Base-by-base conservation (phyloP, 306 rosid genomes). In the Vigna hirtella region DNA sequence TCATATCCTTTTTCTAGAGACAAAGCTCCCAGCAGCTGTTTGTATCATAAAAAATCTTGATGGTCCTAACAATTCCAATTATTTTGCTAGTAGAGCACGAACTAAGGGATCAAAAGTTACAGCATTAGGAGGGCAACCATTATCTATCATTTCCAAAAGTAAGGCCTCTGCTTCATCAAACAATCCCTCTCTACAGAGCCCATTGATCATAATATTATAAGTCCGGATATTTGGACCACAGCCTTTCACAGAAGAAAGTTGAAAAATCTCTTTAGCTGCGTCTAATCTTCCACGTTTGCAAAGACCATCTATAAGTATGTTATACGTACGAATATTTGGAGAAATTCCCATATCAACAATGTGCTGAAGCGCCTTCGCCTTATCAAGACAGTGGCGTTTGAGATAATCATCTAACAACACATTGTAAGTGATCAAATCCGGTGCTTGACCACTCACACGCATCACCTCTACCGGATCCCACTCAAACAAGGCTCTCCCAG, bases 341-440 rank as follows among this genome's bases (percentile, higher is more conserved):
- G 66, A 81, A 76, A 81, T 36, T 9, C 81, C 81, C 5, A 51
- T 49, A 18, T 74, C 67, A 69, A 75, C 71, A 40, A 75, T 40
- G 72, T 76, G 85, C 32, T 59, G 66, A 76, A 76, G 69, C 2
- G 61, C 85, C 69, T 38, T 34, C 40, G 73, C 85, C 77, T 76
- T 69, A 59, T 81, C 85, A 69, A 81, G 6, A 17, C 43, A 5
- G 4, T 18, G 67, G 4, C n/a, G 66, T 76, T 76, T 81, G 59
- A 81, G 76, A 70, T 68, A 81, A 75, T 30, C 67, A 69, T 81
- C 77, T 40, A 81, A 69, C 67, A 81, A 18, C 15, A 40, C 47
- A 61, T 81, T 75, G 77, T 75, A 76, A 76, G 85, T 81, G 81
- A 81, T 76, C 55, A 81, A 59, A 75, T 81, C 85, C 7, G 81